phyloP scores from a whole-genome alignment of 805 yeast genomes.

The Metschnikowia borealis region DNA sequence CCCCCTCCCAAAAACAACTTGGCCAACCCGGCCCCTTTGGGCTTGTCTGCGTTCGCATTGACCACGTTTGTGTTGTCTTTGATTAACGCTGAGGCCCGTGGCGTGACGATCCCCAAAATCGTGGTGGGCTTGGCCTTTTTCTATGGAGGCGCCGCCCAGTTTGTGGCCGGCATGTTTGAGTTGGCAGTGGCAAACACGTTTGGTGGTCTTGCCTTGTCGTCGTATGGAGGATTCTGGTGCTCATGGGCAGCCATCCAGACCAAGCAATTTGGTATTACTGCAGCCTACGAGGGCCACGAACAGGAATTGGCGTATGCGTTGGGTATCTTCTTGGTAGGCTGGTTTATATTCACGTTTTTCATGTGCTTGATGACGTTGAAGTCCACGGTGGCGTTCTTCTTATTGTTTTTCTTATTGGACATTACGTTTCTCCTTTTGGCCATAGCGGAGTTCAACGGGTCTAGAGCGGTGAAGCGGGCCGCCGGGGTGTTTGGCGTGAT shows the following conservation, averaged over 20 bases:
- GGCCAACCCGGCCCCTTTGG: constrained; percentile 77
- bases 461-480: constrained; percentile 32
- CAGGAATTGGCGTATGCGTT: constrained; percentile 31
- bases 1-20: constrained; percentile 40
- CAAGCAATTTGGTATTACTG: constrained; percentile 34
- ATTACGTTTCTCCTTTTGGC: constrained; percentile 41
- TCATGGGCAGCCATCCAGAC: constrained; percentile 60
- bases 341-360: constrained; percentile 45
- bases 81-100: constrained; percentile 63
- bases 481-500: constrained; percentile 42
- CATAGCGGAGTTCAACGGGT: constrained; percentile 33
- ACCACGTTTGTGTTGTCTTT: constrained; percentile 64
- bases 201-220: constrained; percentile 61
- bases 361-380: constrained; percentile 38
- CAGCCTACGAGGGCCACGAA: constrained; percentile 27
- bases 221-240: constrained; percentile 76
- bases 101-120: constrained; percentile 55
- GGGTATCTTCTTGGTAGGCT: constrained; percentile 37
- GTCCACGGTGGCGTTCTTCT: constrained; percentile 42
- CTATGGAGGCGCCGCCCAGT: constrained; percentile 70
- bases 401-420: constrained; percentile 37
- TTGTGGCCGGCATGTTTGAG: constrained; percentile 73
- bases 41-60: constrained; percentile 66
- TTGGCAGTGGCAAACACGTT: constrained; percentile 72
- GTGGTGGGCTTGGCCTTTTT: constrained; percentile 65